Base-by-base conservation (phyloP, 768 basidiomycete genomes). In the Fomitopsis pulvina region DNA sequence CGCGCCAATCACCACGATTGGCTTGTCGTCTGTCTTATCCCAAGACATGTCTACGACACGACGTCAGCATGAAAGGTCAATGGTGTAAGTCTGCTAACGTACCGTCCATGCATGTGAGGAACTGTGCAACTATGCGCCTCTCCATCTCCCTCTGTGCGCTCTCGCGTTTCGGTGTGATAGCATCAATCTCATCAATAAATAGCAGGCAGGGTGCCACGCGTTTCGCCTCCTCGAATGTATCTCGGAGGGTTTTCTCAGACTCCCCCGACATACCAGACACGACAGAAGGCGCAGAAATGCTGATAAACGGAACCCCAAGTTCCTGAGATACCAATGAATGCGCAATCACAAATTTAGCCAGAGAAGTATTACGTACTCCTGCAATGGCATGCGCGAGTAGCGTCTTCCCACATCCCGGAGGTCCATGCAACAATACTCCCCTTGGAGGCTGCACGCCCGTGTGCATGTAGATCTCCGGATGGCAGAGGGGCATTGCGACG, bases 31-130 rank as follows among this genome's bases (percentile, higher is more conserved):
- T 1, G 82, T 92, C 66, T 92, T 94, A 45, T 94, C 90, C 92
- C 90, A 94, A 24, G 94, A 87, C 68, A 98, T 76, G 57, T 97
- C 95, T 97, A 49, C 24, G 50, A n/a, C n/a, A n/a, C 38, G 25
- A 14, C 25, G 46, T 22, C 2, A 32, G 24, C 7, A 12, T 4
- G 24, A 34, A 43, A 50, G 5, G 50, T 2, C 2, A 11, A 39
- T 28, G 21, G 2, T 4, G 21, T 40, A 5, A 34, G 34, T 5
- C 14, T 32, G 16, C n/a, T n/a, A 27, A 62, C 80, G 38, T 58
- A 96, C 95, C 95, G 65, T 99, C 96, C 91, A 99, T 96, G 71
- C 95, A 97, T 0, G 95, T 98, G 48, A 98, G 68, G 56, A 99
- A 89, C 64, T 99, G 96, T 0, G 95, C 95, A 9, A 99, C 95